Evolutionary conservation across 257 asterid species (phyloP).

Genomic region (Solanum pennellii): DNA sequence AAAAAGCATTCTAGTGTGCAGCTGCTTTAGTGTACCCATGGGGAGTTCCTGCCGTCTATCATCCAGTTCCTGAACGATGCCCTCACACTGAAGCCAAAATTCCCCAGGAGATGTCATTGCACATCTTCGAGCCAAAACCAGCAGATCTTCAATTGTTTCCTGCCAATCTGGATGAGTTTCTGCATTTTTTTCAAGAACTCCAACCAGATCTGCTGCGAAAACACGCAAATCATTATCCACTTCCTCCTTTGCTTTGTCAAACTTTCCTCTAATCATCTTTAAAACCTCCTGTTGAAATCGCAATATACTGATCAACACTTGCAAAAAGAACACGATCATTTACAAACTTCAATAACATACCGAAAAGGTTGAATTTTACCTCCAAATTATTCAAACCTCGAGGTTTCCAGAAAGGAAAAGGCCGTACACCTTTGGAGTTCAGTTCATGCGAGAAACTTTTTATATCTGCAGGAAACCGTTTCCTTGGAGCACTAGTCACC

Average conservation of each 20-base stretch:
- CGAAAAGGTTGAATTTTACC: conserved; percentile 30
- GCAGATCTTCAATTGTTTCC: conserved; percentile 92
- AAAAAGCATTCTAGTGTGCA: conserved; percentile 97
- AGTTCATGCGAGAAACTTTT: conserved; percentile 97
- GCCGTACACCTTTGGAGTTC: conserved; percentile 96
- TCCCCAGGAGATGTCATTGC: conserved; percentile 96
- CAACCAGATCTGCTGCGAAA: conserved; percentile 92
- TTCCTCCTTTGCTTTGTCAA: conserved; percentile 98
- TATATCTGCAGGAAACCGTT: conserved; percentile 88
- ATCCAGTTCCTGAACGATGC: conserved; percentile 95
- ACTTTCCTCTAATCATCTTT: conserved; percentile 77
- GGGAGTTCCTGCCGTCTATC: conserved; percentile 98
- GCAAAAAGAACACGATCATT: conserved; percentile 6
- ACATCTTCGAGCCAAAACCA: conserved; percentile 84
- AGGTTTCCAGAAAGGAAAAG: conserved; percentile 98
- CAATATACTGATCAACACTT: conserved; percentile 8
- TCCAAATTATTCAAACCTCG: conserved; percentile 85
- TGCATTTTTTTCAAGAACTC: conserved; percentile 81
- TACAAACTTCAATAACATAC: conserved; percentile 1
- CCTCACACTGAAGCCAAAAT: conserved; percentile 99
- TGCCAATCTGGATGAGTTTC: conserved; percentile 97
- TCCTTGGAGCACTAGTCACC: conserved; percentile 97
- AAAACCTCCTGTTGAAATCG: conserved; percentile 68
- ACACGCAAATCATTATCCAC: conserved; percentile 92
- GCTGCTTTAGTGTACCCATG: conserved; percentile 84